Evolutionary conservation across 1,284 basidiomycete genomes (phyloP).

Genomic region (Meira miltonrushii): DNA sequence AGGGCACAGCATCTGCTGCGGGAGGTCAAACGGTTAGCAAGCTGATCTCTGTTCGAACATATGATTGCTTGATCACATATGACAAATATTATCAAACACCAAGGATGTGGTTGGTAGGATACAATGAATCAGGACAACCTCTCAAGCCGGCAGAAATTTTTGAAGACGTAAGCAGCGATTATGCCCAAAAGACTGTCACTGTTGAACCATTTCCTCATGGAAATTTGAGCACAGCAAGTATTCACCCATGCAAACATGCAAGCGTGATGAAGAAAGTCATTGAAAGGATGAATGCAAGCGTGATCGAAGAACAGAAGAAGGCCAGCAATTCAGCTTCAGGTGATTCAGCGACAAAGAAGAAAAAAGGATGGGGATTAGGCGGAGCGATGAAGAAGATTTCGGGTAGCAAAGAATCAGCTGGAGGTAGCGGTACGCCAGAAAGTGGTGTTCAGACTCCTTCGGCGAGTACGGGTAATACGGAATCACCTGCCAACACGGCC

Average conservation of each 20-base stretch:
- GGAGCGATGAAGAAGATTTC: conserved; percentile 67
- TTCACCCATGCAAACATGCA: conserved; percentile 98
- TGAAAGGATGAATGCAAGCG: conserved; percentile 79
- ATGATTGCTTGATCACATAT: conserved; percentile 99
- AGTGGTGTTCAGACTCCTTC: too few species aligned
- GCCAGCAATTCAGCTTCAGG: background rate
- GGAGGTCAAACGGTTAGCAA: conserved; percentile 65
- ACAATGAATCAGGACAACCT: conserved; percentile 46
- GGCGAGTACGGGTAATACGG: background rate
- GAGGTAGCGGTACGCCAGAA: background rate
- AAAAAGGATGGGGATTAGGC: conserved; percentile 66
- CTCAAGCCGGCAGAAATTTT: conserved; percentile 75
- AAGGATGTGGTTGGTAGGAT: conserved; percentile 50
- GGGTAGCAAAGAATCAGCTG: conserved; percentile 51
- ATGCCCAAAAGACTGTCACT: conserved; percentile 97
- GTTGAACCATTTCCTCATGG: conserved; percentile 95
- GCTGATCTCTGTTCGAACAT: conserved; percentile 88
- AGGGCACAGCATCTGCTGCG: conserved; percentile 59
- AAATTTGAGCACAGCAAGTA: conserved; percentile 63
- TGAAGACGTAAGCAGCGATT: conserved; percentile 93
- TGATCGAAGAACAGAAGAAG: conserved; percentile 31
- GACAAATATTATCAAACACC: conserved; percentile 64
- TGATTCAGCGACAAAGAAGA: conserved; percentile 63
- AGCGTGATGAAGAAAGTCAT: conserved; percentile 99
- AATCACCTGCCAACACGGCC: background rate